Percentiles rank a stretch among this genome's conserved stretches.
Evolutionary conservation across 176 grass and related monocot genomes (phyloP).

Genomic region (Saccharum spontaneum): DNA sequence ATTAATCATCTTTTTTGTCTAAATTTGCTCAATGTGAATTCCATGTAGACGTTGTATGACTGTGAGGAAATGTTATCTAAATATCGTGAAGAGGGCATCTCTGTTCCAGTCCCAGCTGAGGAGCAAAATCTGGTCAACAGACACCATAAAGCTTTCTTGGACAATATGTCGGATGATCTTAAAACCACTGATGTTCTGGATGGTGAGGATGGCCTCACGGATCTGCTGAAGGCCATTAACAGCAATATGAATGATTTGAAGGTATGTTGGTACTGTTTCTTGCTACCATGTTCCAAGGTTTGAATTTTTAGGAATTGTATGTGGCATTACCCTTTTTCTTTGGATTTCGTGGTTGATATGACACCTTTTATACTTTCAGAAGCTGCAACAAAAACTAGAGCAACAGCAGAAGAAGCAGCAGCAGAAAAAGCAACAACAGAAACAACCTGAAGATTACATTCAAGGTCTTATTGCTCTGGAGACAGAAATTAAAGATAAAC

Average conservation of each 20-base stretch:
- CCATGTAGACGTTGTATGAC: slow-evolving; percentile 67
- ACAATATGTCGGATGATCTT: slow-evolving; percentile 82
- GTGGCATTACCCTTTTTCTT: neutral
- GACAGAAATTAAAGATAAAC: slow-evolving; percentile 53
- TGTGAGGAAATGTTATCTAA: slow-evolving; percentile 54
- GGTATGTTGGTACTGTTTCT: slow-evolving; percentile 36
- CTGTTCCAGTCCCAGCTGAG: slow-evolving; percentile 49
- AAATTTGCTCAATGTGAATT: neutral
- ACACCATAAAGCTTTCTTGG: slow-evolving; percentile 50
- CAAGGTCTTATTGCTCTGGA: slow-evolving; percentile 27
- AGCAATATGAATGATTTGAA: slow-evolving; percentile 78
- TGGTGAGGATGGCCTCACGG: slow-evolving; percentile 76
- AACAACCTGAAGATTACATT: no score
- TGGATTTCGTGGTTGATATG: slow-evolving; percentile 4
- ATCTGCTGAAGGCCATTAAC: slow-evolving; percentile 84
- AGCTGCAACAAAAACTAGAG: slow-evolving; percentile 32
- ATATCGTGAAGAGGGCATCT: slow-evolving; percentile 45
- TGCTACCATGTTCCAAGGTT: neutral
- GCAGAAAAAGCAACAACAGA: no score
- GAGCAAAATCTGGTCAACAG: slow-evolving; percentile 55
- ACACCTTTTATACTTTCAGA: slow-evolving; percentile 31
- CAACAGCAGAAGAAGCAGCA: no score
- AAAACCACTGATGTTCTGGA: slow-evolving; percentile 83
- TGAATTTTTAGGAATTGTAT: neutral
- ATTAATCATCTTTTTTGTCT: slow-evolving; percentile 15